These are phyloP conservation scores for Xerocomus amazonicus DNA, from an alignment of 1,284 basidiomycete genomes.

Conservation along the genomic window DNA sequence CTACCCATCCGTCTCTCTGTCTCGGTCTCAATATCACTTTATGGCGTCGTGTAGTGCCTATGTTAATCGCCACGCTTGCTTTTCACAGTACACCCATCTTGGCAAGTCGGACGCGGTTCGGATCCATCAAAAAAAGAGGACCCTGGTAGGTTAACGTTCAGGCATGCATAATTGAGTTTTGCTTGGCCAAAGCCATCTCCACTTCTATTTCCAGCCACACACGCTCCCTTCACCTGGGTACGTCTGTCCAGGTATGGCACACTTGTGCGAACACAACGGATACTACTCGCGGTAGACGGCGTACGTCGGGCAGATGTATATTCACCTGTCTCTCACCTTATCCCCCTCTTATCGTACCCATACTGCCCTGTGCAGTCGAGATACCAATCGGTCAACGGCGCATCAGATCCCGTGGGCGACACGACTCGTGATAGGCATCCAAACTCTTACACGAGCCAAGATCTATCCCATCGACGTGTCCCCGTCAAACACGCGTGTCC, in stretches of 20 bases:
- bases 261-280: constrained; percentile 11
- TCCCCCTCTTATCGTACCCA: not conserved
- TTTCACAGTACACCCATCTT: not conserved
- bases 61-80: not conserved
- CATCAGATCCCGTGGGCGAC: no score
- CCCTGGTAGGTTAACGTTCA: constrained; percentile 12
- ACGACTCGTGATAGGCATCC: no score
- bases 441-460: no score
- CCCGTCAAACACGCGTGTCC: no score
- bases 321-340: constrained; percentile 1
- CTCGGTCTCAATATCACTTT: constrained; percentile 4
- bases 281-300: not conserved
- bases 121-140: constrained; percentile 9
- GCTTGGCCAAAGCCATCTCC: not conserved
- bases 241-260: constrained; percentile 13
- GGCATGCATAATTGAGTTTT: constrained; percentile 3
- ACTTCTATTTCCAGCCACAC: constrained; percentile 12
- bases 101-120: constrained; percentile 5
- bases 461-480: no score
- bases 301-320: not conserved
- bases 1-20: constrained; percentile 2
- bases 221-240: not conserved
- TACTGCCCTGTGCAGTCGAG: no score
- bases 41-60: constrained; percentile 6
- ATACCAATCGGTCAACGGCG: no score